Conservation (phyloP, 805 yeast genomes). For the Sugiyamaella smithiae region DNA sequence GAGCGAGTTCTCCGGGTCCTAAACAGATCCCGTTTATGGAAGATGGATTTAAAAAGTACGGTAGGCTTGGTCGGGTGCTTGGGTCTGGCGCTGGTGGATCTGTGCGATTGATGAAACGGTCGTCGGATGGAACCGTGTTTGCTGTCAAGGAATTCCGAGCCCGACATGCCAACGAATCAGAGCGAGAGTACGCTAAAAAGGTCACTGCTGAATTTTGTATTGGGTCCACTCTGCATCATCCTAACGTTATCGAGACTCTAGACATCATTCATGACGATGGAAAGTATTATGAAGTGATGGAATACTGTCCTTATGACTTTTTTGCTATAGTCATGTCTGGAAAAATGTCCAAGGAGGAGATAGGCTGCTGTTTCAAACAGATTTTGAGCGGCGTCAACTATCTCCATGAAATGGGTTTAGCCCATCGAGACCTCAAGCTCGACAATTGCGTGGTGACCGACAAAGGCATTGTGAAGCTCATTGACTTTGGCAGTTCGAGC, state of each 20-base stretch:
- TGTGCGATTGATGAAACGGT: constrained; percentile 71
- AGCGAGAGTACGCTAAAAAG: constrained; percentile 67
- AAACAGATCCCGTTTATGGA: constrained; percentile 38
- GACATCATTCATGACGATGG: constrained; percentile 72
- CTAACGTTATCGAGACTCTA: constrained; percentile 74
- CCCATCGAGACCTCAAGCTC: constrained; percentile 88
- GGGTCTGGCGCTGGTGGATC: constrained; percentile 97
- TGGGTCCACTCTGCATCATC: constrained; percentile 75
- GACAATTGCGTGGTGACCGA: constrained; percentile 87
- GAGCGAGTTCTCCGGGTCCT: not conserved
- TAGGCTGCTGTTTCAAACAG: constrained; percentile 80
- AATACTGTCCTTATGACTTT: constrained; percentile 87
- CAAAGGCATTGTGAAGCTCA: constrained; percentile 75
- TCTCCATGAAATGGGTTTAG: constrained; percentile 77
- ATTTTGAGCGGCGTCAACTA: constrained; percentile 70
- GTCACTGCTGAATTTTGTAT: constrained; percentile 80
- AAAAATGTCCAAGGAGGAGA: constrained; percentile 64
- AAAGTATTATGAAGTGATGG: constrained; percentile 78
- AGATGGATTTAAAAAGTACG: constrained; percentile 58
- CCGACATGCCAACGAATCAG: constrained; percentile 58
- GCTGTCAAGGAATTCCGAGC: constrained; percentile 87
- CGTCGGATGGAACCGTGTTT: constrained; percentile 57
- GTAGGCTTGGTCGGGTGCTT: constrained; percentile 65
- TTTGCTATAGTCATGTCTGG: constrained; percentile 92
- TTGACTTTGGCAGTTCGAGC: constrained; percentile 92